These are phyloP conservation scores for Ustilago loliicola DNA, from an alignment of 1,284 basidiomycete genomes.

Conservation along the genomic window DNA sequence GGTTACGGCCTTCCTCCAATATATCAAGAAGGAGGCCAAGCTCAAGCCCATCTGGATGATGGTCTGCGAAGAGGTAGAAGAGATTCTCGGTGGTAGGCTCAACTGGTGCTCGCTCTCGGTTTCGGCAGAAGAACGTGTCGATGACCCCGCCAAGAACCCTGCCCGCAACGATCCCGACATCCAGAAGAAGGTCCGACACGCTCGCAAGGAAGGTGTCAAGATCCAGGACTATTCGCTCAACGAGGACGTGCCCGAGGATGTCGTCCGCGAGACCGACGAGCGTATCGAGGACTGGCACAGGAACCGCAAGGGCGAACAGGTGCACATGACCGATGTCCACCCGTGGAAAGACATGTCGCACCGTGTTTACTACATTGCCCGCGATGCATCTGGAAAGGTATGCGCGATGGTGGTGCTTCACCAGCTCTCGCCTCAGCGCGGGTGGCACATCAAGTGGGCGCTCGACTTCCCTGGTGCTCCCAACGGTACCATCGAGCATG, in stretches of 20 bases:
- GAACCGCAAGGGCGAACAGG: slow-evolving; percentile 74
- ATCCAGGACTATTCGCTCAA: slow-evolving; percentile 68
- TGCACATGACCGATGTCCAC: slow-evolving; percentile 75
- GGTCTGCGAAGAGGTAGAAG: slow-evolving; percentile 73
- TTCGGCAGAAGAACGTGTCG: slow-evolving; percentile 75
- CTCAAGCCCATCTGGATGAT: slow-evolving; percentile 76
- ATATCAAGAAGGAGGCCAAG: slow-evolving; percentile 70
- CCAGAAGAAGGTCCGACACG: slow-evolving; percentile 74
- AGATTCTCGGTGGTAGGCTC: slow-evolving; percentile 73
- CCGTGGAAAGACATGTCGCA: slow-evolving; percentile 75
- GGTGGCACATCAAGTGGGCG: slow-evolving; percentile 77
- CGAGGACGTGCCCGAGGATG: slow-evolving; percentile 71
- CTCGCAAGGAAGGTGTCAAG: slow-evolving; percentile 74
- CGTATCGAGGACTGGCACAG: slow-evolving; percentile 74
- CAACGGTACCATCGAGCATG: slow-evolving; percentile 74
- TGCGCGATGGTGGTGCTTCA: slow-evolving; percentile 75
- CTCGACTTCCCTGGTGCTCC: slow-evolving; percentile 76
- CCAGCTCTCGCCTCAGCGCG: slow-evolving; percentile 74
- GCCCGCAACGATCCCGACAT: slow-evolving; percentile 73
- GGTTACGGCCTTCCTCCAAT: slow-evolving; percentile 72
- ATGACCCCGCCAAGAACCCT: slow-evolving; percentile 72
- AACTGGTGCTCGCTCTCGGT: slow-evolving; percentile 75
- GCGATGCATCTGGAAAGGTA: slow-evolving; percentile 72
- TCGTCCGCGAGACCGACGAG: slow-evolving; percentile 72
- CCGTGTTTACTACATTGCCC: slow-evolving; percentile 75